Evolutionary conservation across 371 early-diverging fungal genomes (phyloP), one percentile per base, ranked within the genome.

Genomic region (Racocetra persica): DNA sequence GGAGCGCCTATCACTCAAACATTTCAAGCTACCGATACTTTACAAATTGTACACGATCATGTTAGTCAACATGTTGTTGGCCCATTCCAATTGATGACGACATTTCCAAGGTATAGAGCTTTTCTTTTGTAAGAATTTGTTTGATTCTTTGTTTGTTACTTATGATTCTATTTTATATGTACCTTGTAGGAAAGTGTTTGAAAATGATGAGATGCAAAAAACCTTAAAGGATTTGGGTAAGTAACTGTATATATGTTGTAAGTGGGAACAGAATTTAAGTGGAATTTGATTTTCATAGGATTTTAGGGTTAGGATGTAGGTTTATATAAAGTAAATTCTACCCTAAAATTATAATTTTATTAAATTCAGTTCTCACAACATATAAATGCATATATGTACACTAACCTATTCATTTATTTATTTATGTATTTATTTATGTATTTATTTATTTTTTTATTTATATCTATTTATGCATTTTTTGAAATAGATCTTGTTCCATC

Each of bases 11-110:
- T 95, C 2, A 93, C 90, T 2, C 89, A 93, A 49, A 91, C 89
- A 24, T 97, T 97, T 86, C 83, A 86, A 57, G 92, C 93, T 6
- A 87, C 88, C 36, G 92, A 93, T 74, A 89, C 90, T 16, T 86
- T 97, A 62, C 83, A 86, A 18, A 87, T 84, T 6, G 95, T 98
- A 0, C 87, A 90, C 72, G 87, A 85, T 1, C 93, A 87, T 85
- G 86, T 96, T 59, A 84, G 89, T n/a, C 76, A 84, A 20, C 86
- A 92, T 54, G 86, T 91, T n/a, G 85, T 87, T 36, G 84, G 83
- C 5, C 80, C 81, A 13, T 89, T 92, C 80, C 92, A 94, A 83
- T 88, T 93, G 36, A 84, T 92, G 71, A 90, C 89, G 22, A 91
- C 95, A 1, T 96, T 95, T 79, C 96, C 96, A 28, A 91, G 95